These are phyloP conservation scores for Climacium dendroides DNA, from an alignment of 225 moss, liverwort and hornwort genomes.

Conservation along the genomic window DNA sequence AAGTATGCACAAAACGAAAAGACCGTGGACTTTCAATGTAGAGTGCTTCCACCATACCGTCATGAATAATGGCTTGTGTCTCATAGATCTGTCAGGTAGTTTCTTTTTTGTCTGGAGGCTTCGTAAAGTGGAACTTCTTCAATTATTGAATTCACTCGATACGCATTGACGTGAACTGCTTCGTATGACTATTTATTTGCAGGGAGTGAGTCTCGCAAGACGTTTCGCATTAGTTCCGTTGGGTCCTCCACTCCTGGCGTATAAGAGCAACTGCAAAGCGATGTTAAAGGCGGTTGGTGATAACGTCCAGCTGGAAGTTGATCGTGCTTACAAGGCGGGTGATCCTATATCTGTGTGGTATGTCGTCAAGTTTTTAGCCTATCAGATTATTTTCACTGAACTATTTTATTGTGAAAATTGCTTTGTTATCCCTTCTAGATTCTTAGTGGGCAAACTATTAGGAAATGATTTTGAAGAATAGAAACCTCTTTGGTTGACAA, in stretches of 20 bases:
- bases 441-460: not conserved
- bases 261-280: conserved; percentile 86
- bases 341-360: conserved; percentile 96
- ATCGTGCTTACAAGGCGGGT: conserved; percentile 83
- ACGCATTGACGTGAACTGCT: not conserved
- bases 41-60: not conserved
- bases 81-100: not conserved
- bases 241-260: conserved; percentile 87
- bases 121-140: not conserved
- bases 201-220: conserved; percentile 96
- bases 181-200: not conserved
- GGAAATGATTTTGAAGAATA: not conserved
- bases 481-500: not conserved
- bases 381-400: not conserved
- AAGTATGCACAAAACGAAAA: not conserved
- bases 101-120: not conserved
- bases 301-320: conserved; percentile 73
- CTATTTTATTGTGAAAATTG: not conserved
- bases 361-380: not conserved
- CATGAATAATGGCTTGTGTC: not conserved
- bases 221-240: conserved; percentile 92
- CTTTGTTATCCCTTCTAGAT: not conserved
- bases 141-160: not conserved
- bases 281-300: conserved; percentile 88
- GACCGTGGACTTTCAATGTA: not conserved